Percentiles rank a stretch among this genome's conserved stretches.
Conservation (phyloP, 495 filamentous ascomycete species). For the Paragyromitra xinjiangensis region DNA sequence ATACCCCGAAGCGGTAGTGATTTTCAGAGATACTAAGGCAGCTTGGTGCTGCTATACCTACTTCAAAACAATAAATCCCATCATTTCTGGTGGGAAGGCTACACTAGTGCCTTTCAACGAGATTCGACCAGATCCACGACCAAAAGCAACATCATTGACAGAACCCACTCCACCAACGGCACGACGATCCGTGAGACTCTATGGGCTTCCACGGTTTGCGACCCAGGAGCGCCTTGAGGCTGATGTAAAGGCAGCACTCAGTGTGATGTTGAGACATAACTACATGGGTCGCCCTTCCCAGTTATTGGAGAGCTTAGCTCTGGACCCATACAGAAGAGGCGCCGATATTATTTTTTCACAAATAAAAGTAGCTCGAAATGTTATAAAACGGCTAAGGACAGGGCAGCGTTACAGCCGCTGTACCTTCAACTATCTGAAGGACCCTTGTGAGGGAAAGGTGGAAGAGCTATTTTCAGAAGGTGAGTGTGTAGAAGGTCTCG, state of each 20-base stretch:
- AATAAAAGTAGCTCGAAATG: constrained; percentile 3
- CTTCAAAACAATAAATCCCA: background rate
- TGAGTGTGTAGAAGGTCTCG: background rate
- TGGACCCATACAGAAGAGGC: background rate
- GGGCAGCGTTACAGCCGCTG: background rate
- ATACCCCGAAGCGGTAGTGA: background rate
- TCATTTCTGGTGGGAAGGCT: background rate
- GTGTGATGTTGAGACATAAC: background rate
- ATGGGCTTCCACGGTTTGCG: background rate
- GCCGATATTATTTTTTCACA: background rate
- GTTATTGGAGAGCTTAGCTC: background rate
- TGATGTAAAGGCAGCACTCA: background rate
- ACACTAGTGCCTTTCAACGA: background rate
- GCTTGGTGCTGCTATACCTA: constrained; percentile 17
- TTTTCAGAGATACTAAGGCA: background rate
- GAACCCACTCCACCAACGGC: background rate
- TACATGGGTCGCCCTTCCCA: background rate
- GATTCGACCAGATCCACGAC: background rate
- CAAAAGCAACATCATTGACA: too few relatives aligned
- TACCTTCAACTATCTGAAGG: background rate
- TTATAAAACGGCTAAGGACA: background rate
- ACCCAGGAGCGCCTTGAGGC: background rate
- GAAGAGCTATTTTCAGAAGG: background rate
- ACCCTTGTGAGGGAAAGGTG: constrained; percentile 1
- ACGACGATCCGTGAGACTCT: constrained; percentile 3